phyloP scores from a whole-genome alignment of 1,284 basidiomycete genomes.

The Ustilago crameri region DNA sequence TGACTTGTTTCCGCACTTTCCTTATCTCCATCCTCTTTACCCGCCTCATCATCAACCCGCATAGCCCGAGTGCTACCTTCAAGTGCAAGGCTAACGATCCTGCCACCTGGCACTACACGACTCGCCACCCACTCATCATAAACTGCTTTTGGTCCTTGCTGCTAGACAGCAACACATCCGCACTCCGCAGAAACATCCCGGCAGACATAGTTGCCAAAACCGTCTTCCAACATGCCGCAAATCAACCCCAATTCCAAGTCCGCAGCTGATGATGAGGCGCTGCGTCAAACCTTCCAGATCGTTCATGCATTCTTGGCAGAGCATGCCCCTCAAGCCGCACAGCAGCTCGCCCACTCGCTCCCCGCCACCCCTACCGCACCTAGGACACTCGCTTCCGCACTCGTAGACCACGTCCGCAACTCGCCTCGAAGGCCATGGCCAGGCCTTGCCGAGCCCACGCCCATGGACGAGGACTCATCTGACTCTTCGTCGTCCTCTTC shows the following conservation, averaged over 20 bases:
- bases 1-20: not conserved
- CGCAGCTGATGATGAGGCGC: constrained; percentile 22
- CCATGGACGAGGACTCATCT: constrained; percentile 30
- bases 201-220: not conserved
- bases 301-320: constrained; percentile 46
- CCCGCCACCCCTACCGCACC: constrained; percentile 34
- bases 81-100: too few relatives aligned
- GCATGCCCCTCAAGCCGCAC: constrained; percentile 38
- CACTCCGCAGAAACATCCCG: not conserved
- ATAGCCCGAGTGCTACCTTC: too few relatives aligned
- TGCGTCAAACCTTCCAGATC: constrained; percentile 43
- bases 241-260: constrained; percentile 20
- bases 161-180: not conserved
- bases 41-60: too few relatives aligned
- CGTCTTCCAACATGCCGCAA: constrained; percentile 11
- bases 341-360: constrained; percentile 26
- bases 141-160: not conserved
- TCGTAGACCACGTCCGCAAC: constrained; percentile 44
- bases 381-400: constrained; percentile 35
- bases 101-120: too few relatives aligned
- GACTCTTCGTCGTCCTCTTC: constrained; percentile 4
- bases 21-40: not conserved
- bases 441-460: constrained; percentile 10
- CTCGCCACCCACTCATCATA: too few relatives aligned
- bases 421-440: constrained; percentile 42